Base-by-base conservation (phyloP, 495 filamentous ascomycete genomes). In the Penicillium pancosmium region DNA sequence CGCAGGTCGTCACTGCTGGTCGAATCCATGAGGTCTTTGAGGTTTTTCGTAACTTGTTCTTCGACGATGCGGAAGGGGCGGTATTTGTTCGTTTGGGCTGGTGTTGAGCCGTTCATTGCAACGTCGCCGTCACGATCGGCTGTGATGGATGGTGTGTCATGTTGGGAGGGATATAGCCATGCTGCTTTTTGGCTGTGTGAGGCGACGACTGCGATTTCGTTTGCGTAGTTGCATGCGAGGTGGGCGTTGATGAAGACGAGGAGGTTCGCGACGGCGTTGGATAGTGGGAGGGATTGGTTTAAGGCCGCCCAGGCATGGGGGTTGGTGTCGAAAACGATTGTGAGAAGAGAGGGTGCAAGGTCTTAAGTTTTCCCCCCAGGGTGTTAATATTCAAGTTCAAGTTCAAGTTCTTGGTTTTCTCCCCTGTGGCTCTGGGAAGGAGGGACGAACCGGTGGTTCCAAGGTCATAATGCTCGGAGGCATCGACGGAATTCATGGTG, bases 231-330 rank as follows among this genome's bases (percentile, higher is more conserved):
- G 75, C 90, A 91, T 60, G 94, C 90, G 6, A 98, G 83, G 69
- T 98, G 94, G 56, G 92, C 90, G 70, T 98, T 97, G 72, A 97
- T 87, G 77, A 97, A 97, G 79, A 98, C 87, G 67, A 97, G 88
- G 60, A 98, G 83, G 78, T 91, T 94, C 52, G 95, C 88, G 56
- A 98, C 79, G 54, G 90, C 91, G 64, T 88, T 88, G 53, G 89
- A 86, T 59, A 98, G 82, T 33, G 94, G 84, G n/a, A 98, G 88
- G 5, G 83, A 85, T 58, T 86, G 73, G 61, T 84, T 73, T 56
- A 98, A 83, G 49, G 89, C 80, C 4, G 90, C 86, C 94, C 94
- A 98, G 69, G 94, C 92, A 64, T 89, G 90, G 1, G 94, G 95
- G 69, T 98, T 98, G 43, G 94, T 97, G 77, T 98, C 94, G 78